Conservation (phyloP, 345 rosid species). For the Trapa bicornis region DNA sequence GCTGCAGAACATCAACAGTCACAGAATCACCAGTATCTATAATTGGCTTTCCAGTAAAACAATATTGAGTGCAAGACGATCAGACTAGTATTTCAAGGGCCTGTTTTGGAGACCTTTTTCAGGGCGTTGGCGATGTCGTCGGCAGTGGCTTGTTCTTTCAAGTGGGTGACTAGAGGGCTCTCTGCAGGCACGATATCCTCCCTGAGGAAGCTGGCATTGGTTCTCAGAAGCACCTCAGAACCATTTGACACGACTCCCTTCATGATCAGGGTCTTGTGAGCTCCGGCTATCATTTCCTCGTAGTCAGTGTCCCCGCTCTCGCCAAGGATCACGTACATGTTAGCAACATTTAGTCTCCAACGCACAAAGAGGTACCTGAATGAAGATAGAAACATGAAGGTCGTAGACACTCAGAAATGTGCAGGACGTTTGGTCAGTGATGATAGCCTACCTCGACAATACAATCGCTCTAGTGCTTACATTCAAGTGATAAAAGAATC, state of each 20-base stretch:
- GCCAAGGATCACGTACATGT: constrained; percentile 76
- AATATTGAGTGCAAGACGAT: too few relatives aligned
- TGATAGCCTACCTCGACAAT: background rate
- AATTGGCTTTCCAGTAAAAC: too few relatives aligned
- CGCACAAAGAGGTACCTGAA: constrained; percentile 78
- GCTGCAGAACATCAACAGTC: too few relatives aligned
- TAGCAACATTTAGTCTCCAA: constrained; percentile 78
- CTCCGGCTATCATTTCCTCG: constrained; percentile 70
- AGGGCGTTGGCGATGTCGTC: constrained; percentile 45
- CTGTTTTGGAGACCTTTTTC: constrained; percentile 36
- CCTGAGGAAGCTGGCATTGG: constrained; percentile 31
- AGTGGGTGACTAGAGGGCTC: constrained; percentile 40
- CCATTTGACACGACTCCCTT: constrained; percentile 48
- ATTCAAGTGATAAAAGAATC: background rate
- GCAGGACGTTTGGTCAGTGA: background rate
- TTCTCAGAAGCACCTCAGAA: constrained; percentile 51
- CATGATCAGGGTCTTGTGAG: constrained; percentile 65
- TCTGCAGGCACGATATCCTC: constrained; percentile 61
- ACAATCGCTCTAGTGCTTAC: too few relatives aligned
- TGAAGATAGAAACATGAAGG: background rate
- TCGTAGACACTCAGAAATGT: background rate
- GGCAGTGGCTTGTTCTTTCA: constrained; percentile 32
- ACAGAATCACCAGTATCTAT: too few relatives aligned
- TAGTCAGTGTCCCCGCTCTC: constrained; percentile 84
- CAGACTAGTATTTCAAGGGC: constrained; percentile 5